These are phyloP conservation scores for Phialocephala sp. DNA, from an alignment of 2,329 filamentous ascomycete species.

Conservation along the genomic window DNA sequence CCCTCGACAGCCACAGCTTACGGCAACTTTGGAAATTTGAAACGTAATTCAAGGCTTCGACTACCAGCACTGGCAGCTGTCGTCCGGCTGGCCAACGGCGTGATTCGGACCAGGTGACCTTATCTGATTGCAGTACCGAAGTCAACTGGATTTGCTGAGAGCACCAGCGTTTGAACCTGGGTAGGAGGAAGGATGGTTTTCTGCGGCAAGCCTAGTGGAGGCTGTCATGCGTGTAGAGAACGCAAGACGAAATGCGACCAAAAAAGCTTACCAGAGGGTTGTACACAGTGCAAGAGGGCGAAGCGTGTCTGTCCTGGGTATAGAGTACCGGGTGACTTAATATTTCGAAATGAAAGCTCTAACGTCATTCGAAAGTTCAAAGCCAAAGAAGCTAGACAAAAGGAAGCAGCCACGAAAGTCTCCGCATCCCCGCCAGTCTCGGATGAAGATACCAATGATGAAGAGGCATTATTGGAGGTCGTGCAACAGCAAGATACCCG, in stretches of 20 bases:
- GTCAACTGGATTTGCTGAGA: not conserved
- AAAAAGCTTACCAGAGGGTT: conserved; percentile 49
- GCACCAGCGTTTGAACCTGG: not conserved
- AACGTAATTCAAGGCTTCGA: not conserved
- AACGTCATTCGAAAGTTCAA: conserved; percentile 57
- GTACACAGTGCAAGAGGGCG: conserved; percentile 60
- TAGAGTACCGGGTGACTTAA: conserved; percentile 59
- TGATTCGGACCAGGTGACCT: not conserved
- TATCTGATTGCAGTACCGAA: not conserved
- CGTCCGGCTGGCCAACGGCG: not conserved
- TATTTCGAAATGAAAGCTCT: conserved; percentile 62
- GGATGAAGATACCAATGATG: not conserved
- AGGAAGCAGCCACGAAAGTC: conserved; percentile 15
- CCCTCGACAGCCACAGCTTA: not conserved
- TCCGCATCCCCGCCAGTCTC: conserved; percentile 6
- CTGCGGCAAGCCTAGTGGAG: conserved; percentile 62
- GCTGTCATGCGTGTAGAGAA: conserved; percentile 60
- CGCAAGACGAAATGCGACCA: conserved; percentile 64
- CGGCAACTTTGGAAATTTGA: not conserved
- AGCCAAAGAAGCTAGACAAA: conserved; percentile 41
- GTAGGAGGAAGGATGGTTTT: conserved; percentile 54
- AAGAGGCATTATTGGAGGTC: conserved; percentile 26
- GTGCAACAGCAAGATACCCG: conserved; percentile 43
- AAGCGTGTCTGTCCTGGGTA: conserved; percentile 60
- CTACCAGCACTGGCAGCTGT: not conserved